These are phyloP conservation scores for Cystoderma amianthinum DNA, from an alignment of 768 basidiomycete genomes.

Conservation along the genomic window DNA sequence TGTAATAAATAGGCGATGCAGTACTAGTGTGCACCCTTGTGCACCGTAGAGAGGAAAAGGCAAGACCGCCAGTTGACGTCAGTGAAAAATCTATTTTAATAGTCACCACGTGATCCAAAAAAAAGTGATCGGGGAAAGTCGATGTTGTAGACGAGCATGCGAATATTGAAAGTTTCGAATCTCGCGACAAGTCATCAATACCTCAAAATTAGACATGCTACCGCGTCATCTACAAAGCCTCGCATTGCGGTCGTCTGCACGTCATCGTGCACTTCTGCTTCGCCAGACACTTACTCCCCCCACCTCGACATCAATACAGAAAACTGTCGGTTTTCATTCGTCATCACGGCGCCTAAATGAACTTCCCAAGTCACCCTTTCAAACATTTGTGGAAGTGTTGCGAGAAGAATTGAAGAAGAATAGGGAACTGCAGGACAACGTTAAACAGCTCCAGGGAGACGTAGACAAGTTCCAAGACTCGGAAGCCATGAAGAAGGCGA, in stretches of 20 bases:
- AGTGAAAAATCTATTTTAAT: not conserved
- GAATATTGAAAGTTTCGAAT: no score
- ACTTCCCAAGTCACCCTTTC: constrained; percentile 85
- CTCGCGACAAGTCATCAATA: not conserved
- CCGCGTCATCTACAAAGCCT: constrained; percentile 37
- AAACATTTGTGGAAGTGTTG: constrained; percentile 92
- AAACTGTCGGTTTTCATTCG: constrained; percentile 51
- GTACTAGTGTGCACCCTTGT: not conserved
- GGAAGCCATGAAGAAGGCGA: constrained; percentile 89
- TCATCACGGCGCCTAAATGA: constrained; percentile 58
- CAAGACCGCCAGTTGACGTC: no score
- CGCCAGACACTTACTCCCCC: constrained; percentile 11
- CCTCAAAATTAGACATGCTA: constrained; percentile 28
- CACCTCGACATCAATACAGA: no score
- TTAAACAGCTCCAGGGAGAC: constrained; percentile 95
- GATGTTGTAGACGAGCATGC: not conserved
- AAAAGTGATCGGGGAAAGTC: constrained; percentile 1
- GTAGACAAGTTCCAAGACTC: constrained; percentile 97
- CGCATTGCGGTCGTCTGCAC: constrained; percentile 24
- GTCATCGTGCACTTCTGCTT: constrained; percentile 15
- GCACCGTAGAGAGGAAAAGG: no score
- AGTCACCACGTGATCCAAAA: constrained; percentile 3
- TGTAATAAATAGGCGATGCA: not conserved
- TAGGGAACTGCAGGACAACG: constrained; percentile 91
- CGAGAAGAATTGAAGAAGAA: constrained; percentile 92